Base-by-base conservation (phyloP, 345 rosid genomes). In the Dovyalis caffra region DNA sequence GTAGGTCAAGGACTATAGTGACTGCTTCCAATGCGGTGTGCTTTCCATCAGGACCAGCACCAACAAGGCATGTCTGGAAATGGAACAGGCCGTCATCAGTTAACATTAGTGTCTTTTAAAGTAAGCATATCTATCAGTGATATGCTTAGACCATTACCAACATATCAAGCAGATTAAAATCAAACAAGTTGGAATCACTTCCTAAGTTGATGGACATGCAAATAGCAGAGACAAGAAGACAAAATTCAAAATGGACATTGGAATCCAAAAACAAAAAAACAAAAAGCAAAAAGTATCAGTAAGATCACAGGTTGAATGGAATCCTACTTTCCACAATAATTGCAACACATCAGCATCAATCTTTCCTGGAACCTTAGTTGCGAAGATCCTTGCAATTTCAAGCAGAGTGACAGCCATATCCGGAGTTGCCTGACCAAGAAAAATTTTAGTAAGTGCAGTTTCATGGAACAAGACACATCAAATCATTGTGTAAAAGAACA, bases 361-460 rank as follows among this genome's bases (percentile, higher is more conserved):
- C 87, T 96, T 96, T 78, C 98, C 99, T 0, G 99, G 99, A 82
- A 96, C 99, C 86, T 96, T 96, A 29, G 99, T 93, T 64, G 99
- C 98, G 78, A 96, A 96, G 70, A 96, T 93, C 84, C 99, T 89
- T 60, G 99, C 99, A 82, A 96, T 92, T 92, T 93, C 98, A 69
- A 96, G 98, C 76, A 96, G 91, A 70, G 97, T 96, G 71, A 96
- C 97, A 80, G 98, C 99, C 99, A 96, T 96, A 84, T 93, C 98
- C 63, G 98, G 99, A 43, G 98, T 91, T 60, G 97, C 98, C 99
- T 95, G 84, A 56, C 57, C 78, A 83, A 87, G 38, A 71, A 80
- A 79, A 45, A 23, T 45, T 40, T 72, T n/a, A 66, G 63, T 21
- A 47, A 47, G 53, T 47, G 53, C 15, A 15, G n/a, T 47, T 47